A percentile compares a stretch with the other conserved stretches of the same genome.
Conservation (phyloP, 805 yeast genomes). For the Saturnispora galanensis region DNA sequence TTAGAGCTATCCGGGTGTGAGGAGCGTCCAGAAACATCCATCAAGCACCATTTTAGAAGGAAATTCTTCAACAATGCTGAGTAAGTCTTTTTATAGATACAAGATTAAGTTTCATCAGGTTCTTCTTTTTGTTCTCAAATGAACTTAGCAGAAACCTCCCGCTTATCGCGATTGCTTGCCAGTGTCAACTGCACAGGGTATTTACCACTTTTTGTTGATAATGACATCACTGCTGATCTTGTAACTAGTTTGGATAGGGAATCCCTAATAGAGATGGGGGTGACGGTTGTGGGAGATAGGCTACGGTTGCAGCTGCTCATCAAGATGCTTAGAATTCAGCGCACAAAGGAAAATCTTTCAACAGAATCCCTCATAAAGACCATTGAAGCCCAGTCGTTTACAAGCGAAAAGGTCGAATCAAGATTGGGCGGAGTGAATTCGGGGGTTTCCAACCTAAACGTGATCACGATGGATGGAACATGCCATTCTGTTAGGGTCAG, state of each 20-base stretch:
- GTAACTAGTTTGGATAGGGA: slow-evolving; percentile 51
- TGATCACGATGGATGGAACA: slow-evolving; percentile 4
- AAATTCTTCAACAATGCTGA: not conserved
- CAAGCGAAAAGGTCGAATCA: slow-evolving; percentile 14
- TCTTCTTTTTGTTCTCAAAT: not conserved
- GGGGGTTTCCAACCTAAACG: not conserved
- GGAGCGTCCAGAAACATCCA: not conserved
- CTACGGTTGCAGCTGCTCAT: slow-evolving; percentile 56
- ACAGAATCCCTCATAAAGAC: slow-evolving; percentile 15
- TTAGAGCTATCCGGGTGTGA: too few species aligned
- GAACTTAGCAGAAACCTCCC: slow-evolving; percentile 7
- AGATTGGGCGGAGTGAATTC: not conserved
- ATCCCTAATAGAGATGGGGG: slow-evolving; percentile 63
- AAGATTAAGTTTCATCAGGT: too few species aligned
- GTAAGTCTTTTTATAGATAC: not conserved
- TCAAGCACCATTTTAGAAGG: not conserved
- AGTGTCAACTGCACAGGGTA: slow-evolving; percentile 23
- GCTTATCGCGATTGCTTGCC: slow-evolving; percentile 3
- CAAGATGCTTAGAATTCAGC: slow-evolving; percentile 32
- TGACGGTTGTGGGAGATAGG: slow-evolving; percentile 76
- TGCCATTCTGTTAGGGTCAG: slow-evolving; percentile 2
- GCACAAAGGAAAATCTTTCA: slow-evolving; percentile 16
- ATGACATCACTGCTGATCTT: slow-evolving; percentile 49
- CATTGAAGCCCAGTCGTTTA: slow-evolving; percentile 12
- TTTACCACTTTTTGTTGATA: slow-evolving; percentile 25